Base-by-base conservation (phyloP, 2,329 filamentous ascomycete species). In the Septoria petroselini region DNA sequence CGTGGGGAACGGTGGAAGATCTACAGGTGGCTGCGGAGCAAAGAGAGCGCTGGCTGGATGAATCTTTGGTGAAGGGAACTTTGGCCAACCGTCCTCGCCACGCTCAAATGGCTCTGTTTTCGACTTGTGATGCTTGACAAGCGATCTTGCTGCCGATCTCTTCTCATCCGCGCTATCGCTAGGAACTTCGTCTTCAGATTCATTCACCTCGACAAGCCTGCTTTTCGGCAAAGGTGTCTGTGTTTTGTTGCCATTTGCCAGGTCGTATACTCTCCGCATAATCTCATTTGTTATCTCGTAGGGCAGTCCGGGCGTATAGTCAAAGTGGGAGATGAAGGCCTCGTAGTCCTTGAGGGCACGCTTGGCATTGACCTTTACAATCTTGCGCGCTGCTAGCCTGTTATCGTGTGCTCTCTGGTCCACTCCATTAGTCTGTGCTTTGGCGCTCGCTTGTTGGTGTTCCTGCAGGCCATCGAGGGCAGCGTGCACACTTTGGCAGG, bases 251-350 rank as follows among this genome's bases (percentile, higher is more conserved):
- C 66, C 75, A 58, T 79, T 72, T 39, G 77, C 76, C 18, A 77
- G 74, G 52, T 77, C 71, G 59, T 81, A 81, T 7, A 85, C 75
- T 51, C 79, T 80, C 35, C 78, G 70, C 45, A 77, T 68, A 54
- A 81, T 80, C 34, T 78, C 76, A 46, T 82, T 78, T 14, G 76
- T 78, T 19, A 81, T 70, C 37, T 82, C 77, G 37, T 79, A 69
- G 6, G 84, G 79, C 34, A 87, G 68, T 41, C 86, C 80, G 0
- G 87, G 86, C 0, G 88, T 86, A 68, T 93, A 93, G 61, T 93
- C 85, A 55, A 93, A 83, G 52, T 83, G 75, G 1, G 82, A 81
- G 31, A 94, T 72, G 63, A 88, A 93, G 17, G 79, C 74, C 60
- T 83, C 73, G 64, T 86, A 90, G 69, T 93, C 88, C 52, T 84